Evolutionary conservation across 2,329 filamentous ascomycete species (phyloP), one percentile per base, ranked within the genome.

Genomic region (Lachnellula arida): DNA sequence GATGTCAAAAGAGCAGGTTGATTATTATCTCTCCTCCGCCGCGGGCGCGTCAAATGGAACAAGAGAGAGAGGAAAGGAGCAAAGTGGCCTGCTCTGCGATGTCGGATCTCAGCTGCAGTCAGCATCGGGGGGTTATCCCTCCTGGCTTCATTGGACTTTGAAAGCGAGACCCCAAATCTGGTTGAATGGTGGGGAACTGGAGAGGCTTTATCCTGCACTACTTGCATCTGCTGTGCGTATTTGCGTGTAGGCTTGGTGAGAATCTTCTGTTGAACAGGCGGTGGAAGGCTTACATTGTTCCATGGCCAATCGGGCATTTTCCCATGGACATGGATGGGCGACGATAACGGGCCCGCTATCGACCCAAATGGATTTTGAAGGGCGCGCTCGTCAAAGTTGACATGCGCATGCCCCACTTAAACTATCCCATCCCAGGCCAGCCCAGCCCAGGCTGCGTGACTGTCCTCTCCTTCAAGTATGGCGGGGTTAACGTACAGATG

Each of bases 351-450:
- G 42, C 46, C 51, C 59, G 51, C 56, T 61, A 53, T 39, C 23
- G 28, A 48, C 60, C 40, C 22, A 59, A 56, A 50, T 44, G 58
- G 62, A 62, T 57, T 56, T 11, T 40, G 58, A 64, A 65, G 62
- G 64, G 62, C 62, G 64, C 53, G 59, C 50, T 55, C 49, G 60
- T 63, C 61, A 62, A 61, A 51, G 46, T 55, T 51, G 37, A 53
- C n/a, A 32, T 44, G 23, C 48, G 23, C 23, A 9, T 3, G 23
- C 51, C 34, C 44, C 51, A 49, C 25, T 28, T 28, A 28, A 28
- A 28, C 25, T 9, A 28, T 28, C 25, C 25, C 25, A 28, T 28
- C 25, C 23, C 25, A 28, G 25, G 9, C 25, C n/a, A n/a, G n/a
- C n/a, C n/a, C n/a, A n/a, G n/a, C 19, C 39, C 12, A 34, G 44